Evolutionary conservation across 768 basidiomycete genomes (phyloP), one percentile per base, ranked within the genome.

Genomic region (Psilocybe cubensis): DNA sequence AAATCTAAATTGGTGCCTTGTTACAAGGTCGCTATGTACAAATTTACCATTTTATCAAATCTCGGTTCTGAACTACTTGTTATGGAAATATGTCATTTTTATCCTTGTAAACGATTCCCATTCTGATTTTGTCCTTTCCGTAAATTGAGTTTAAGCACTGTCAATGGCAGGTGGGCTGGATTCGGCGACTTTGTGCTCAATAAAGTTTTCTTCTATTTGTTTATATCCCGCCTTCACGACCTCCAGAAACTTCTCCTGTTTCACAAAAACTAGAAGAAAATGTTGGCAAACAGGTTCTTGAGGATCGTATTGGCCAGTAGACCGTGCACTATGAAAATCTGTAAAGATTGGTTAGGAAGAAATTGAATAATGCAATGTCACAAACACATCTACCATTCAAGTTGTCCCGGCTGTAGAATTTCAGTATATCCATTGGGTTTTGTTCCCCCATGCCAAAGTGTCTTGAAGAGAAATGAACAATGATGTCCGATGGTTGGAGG

Each of bases 401-500:
- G 17, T 81, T 76, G 14, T 76, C 72, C 68, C 92, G 92, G 0
- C 85, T 83, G 63, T 91, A 92, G 66, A 92, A 94, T 65, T 78
- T 83, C 54, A 91, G 82, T 17, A 72, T 77, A 40, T 87, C 79
- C 28, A 92, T 66, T 0, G 92, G 91, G 63, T 89, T 90, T 57
- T 74, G 68, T 48, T 83, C 82, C 57, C 80, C 75, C 83, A 88
- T 90, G 1, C 92, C 92, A 61, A 89, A 87, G 64, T 92, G 91
- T 77, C 92, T 77, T 17, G 68, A 62, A 0, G 83, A 70, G 9
- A 85, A 74, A 46, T 86, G 80, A 23, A 93, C 87, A 28, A 88
- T 82, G 38, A 94, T 75, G 48, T 91, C 80, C 4, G 77, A 68
- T 2, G 73, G 69, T 14, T 60, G 68, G 11, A 89, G 73, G 11